Base-by-base conservation (phyloP, 163 green algal genomes). In the Prototheca stagnorum region DNA sequence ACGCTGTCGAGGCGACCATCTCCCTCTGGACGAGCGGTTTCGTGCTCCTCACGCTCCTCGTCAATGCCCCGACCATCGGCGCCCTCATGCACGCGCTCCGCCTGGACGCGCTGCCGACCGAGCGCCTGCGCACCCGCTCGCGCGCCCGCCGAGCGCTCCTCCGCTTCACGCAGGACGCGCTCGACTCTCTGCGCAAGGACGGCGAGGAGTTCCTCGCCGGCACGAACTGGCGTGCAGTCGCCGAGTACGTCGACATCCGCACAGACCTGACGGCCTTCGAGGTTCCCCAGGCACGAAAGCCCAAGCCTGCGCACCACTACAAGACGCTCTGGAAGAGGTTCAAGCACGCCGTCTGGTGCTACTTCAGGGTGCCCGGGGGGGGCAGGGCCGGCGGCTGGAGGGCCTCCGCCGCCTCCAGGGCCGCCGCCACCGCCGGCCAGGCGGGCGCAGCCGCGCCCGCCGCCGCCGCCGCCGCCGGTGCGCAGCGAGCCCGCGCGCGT, bases 11-110 rank as follows among this genome's bases (percentile, higher is more conserved):
- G 35, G 54, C 66, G 14, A 64, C 84, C 65, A 76, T 89, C 6
- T 63, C 70, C 16, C 55, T 92, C 20, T 92, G 77, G 76, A 83
- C 78, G 1, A 57, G 69, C 8, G 68, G 72, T 23, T 92, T 91
- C 66, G 80, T 93, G 51, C 51, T 93, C 51, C 54, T 92, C 47
- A 95, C 81, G n/a, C 65, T 95, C 35, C 16, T 88, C 19, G 73
- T 95, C 57, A 87, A 87, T 56, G 77, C 65, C 11, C 68, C 77
- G 15, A 47, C 62, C 24, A 59, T 87, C 5, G 57, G 57, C 23
- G 47, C n/a, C 16, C 17, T 64, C 12, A 49, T 70, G 44, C 15
- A 31, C 17, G 29, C 47, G 27, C 36, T 63, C 45, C 39, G 39
- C 16, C 56, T 67, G 4, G 59, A 59, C 33, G 25, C 25, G 31